Conservation (phyloP, 2,329 filamentous ascomycete genomes). For the Diaporthe velutina region DNA sequence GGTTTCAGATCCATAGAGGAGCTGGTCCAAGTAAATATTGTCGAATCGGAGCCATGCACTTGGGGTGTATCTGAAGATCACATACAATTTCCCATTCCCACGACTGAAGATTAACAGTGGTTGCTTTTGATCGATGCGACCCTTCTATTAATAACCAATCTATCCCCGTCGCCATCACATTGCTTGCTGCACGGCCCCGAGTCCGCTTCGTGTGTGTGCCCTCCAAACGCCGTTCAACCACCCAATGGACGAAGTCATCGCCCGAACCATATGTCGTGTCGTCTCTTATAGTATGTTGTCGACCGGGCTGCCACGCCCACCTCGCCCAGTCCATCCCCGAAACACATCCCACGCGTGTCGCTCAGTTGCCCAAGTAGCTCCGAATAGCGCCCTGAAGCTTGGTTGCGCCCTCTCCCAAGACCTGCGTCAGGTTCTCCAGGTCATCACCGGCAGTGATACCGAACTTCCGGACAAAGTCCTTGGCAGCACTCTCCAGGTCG, state of each 20-base stretch:
- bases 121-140: constrained; percentile 29
- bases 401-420: constrained; percentile 87
- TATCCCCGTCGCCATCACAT: constrained; percentile 17
- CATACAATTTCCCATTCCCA: neutral
- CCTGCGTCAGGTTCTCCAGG: constrained; percentile 86
- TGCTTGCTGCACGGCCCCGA: constrained; percentile 8
- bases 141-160: constrained; percentile 38
- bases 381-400: constrained; percentile 84
- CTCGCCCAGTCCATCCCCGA: neutral
- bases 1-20: neutral
- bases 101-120: neutral
- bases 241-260: constrained; percentile 20
- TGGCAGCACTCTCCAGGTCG: constrained; percentile 91
- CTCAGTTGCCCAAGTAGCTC: constrained; percentile 72
- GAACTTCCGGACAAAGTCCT: constrained; percentile 95
- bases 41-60: neutral
- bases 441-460: constrained; percentile 97
- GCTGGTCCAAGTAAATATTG: neutral
- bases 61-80: neutral
- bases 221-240: constrained; percentile 28
- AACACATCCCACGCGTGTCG: neutral
- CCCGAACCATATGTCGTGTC: neutral
- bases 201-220: constrained; percentile 16
- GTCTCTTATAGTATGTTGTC: constrained; percentile 10
- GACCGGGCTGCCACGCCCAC: neutral